These are phyloP conservation scores for Albifimbria verrucaria DNA, from an alignment of 2,329 filamentous ascomycete genomes.

Conservation along the genomic window DNA sequence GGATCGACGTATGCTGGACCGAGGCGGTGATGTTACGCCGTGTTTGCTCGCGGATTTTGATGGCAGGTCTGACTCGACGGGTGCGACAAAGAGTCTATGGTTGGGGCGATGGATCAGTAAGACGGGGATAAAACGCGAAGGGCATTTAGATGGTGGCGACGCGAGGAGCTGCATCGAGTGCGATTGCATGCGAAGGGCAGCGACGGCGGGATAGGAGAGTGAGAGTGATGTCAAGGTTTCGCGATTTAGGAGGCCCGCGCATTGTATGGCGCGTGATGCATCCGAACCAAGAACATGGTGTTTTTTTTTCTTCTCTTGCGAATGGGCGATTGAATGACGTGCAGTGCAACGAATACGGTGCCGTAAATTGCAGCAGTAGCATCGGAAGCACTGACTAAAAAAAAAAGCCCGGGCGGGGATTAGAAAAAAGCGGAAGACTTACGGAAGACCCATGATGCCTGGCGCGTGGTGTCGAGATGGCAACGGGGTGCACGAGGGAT, in stretches of 20 bases:
- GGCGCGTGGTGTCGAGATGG: conserved; percentile 11
- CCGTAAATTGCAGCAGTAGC: conserved; percentile 13
- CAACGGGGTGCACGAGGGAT: neutral
- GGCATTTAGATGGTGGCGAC: neutral
- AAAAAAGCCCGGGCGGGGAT: conserved; percentile 6
- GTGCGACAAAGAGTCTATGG: conserved; percentile 42
- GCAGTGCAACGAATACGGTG: conserved; percentile 6
- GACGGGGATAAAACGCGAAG: neutral
- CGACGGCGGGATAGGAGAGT: neutral
- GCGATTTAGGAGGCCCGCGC: neutral
- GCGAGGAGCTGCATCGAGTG: neutral
- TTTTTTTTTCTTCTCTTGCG: neutral
- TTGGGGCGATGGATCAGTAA: neutral
- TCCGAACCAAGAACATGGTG: neutral
- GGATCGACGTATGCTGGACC: conserved; percentile 38
- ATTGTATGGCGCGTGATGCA: neutral
- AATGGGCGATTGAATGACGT: neutral
- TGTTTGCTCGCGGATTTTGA: conserved; percentile 30
- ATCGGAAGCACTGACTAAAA: conserved; percentile 7
- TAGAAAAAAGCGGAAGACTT: conserved; percentile 29
- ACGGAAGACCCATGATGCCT: conserved; percentile 44
- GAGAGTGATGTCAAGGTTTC: neutral
- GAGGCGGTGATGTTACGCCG: conserved; percentile 25
- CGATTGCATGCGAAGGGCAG: neutral
- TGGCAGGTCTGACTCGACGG: conserved; percentile 40